Evolutionary conservation across 75 land plant species (phyloP), one percentile per base, ranked within the genome.

Genomic region (Adiantum capillusveneris): DNA sequence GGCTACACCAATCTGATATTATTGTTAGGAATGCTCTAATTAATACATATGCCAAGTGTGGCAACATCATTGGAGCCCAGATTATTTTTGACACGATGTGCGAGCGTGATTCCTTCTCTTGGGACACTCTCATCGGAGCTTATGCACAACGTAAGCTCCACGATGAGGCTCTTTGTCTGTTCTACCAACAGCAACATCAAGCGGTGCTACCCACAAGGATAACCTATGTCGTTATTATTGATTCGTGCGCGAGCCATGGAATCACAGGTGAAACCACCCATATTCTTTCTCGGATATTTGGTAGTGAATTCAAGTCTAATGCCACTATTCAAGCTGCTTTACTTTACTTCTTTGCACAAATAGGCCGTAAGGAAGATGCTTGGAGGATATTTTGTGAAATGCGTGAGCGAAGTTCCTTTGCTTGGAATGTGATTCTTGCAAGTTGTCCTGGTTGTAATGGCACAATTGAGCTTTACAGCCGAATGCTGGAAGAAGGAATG

Each of bases 361-460:
- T 29, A 0, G 77, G 76, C 2, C 6, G 53, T 25, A 5, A 25
- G 1, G 43, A 30, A 2, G 48, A 42, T 13, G 60, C 81, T 0
- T 46, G 77, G 42, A 29, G 60, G 17, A 9, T 73, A 41, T 85
- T 85, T 57, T n/a, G 57, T 25, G 44, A 46, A 5, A 81, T 81
- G 82, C 75, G 79, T 0, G 26, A 70, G n/a, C 76, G 63, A 71
- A 74, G 76, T 62, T 58, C 52, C 12, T 75, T 55, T 56, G 59
- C 88, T 0, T 85, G 85, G 84, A 75, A 70, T 27, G n/a, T 60
- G 14, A 58, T 79, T 11, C 20, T 85, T 59, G 67, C 82, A 25
- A 85, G 74, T 1, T 76, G 64, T 20, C 70, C 60, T 0, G 67
- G 62, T 26, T 6, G 29, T 13, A 48, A 36, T 0, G 42, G 37